Base-by-base conservation (phyloP, 179 eudicot genomes). In the Spergularia azorica region DNA sequence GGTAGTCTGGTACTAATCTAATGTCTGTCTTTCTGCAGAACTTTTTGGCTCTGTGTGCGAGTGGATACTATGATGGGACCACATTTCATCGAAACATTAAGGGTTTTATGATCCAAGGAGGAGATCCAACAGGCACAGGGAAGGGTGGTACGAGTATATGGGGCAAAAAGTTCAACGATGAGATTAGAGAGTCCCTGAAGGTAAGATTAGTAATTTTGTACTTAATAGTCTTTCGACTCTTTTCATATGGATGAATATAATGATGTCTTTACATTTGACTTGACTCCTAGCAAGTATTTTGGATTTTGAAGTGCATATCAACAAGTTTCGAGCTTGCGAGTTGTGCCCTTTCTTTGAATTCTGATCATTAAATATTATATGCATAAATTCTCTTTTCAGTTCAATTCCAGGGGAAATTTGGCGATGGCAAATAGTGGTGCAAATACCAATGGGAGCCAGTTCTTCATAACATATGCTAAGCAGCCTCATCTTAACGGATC, bases 21-120 rank as follows among this genome's bases (percentile, higher is more conserved):
- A 26, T 52, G 76, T 38, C 26, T 16, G 63, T 74, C 66, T 80
- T 56, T 57, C 60, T 78, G 63, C 95, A 93, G 99, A 95, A 95
- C 70, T 95, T 95, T 76, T 75, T 95, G 87, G 99, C 99, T 61
- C 85, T 93, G n/a, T 93, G 97, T 85, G 97, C 97, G 12, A 95
- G 92, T 74, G 97, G 95, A 55, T 93, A 90, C 79, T 95, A 95
- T 76, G 99, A 95, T 63, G 95, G 97, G 52, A 95, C 98, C 75
- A 90, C 90, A 83, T 95, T 95, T 73, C 99, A 95, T 77, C 91
- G 97, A 63, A 95, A 95, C 78, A 95, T 95, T 50, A 95, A 95
- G 83, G 99, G 99, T 63, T 95, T 95, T 79, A 93, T 95, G 99
- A 93, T 95, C 84, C 99, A 95, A 89, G 99, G 97, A 67, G 99